Conservation (phyloP, 1,284 basidiomycete genomes). For the Trichosporon ovoides region DNA sequence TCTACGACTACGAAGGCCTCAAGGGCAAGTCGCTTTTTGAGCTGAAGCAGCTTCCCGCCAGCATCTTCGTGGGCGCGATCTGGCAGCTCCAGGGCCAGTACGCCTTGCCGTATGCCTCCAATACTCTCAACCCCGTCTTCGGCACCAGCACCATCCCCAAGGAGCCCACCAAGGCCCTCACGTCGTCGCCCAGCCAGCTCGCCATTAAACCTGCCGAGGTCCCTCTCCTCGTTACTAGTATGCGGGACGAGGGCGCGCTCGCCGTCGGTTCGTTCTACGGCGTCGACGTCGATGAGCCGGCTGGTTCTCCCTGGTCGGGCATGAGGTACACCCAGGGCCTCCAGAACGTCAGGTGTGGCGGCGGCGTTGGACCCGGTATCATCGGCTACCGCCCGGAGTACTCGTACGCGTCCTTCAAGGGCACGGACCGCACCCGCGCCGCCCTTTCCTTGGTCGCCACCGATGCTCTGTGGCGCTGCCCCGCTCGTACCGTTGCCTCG, state of each 20-base stretch:
- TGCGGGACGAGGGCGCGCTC: slow-evolving; percentile 61
- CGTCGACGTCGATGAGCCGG: slow-evolving; percentile 37
- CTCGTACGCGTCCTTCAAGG: not conserved
- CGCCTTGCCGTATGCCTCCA: slow-evolving; percentile 24
- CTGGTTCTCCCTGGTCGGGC: not conserved
- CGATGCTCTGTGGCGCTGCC: slow-evolving; percentile 56
- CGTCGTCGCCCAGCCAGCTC: slow-evolving; percentile 60
- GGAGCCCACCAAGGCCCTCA: slow-evolving; percentile 59
- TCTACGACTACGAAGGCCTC: slow-evolving; percentile 53
- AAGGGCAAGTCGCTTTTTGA: slow-evolving; percentile 48
- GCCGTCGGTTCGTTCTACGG: slow-evolving; percentile 54
- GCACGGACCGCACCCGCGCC: not conserved
- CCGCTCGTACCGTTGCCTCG: slow-evolving; percentile 63
- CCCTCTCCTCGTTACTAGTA: slow-evolving; percentile 64
- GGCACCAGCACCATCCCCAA: slow-evolving; percentile 27
- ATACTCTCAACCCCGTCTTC: slow-evolving; percentile 31
- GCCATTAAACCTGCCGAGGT: slow-evolving; percentile 55
- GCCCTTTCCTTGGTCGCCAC: slow-evolving; percentile 52
- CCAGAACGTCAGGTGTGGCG: not conserved
- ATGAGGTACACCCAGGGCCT: not conserved
- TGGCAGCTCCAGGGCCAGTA: slow-evolving; percentile 36
- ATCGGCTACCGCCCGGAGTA: not conserved
- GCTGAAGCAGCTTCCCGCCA: slow-evolving; percentile 54
- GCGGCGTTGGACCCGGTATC: not conserved
- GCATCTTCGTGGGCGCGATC: slow-evolving; percentile 54